phyloP scores from a whole-genome alignment of 2,329 filamentous ascomycete species.

The Colletotrichum acutatum region DNA sequence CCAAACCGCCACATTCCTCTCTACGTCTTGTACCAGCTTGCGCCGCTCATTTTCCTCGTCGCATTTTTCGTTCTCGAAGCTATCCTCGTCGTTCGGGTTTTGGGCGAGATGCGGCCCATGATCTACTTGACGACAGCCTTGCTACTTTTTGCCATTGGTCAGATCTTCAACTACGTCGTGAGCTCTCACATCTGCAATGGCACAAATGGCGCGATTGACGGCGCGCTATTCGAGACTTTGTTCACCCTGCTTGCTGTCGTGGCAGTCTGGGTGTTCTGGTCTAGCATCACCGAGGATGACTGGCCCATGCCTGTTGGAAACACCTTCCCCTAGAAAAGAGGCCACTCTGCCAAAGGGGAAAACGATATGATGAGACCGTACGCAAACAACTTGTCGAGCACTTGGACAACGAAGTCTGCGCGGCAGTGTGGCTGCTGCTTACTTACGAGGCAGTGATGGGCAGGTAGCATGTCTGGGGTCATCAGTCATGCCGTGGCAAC shows the following conservation, averaged over 20 bases:
- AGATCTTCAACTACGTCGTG: slow-evolving; percentile 96
- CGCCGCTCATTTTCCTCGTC: slow-evolving; percentile 89
- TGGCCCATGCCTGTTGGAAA: slow-evolving; percentile 75
- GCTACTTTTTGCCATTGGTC: slow-evolving; percentile 88
- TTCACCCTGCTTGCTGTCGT: slow-evolving; percentile 90
- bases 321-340: slow-evolving; percentile 47
- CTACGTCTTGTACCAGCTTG: slow-evolving; percentile 93
- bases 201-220: slow-evolving; percentile 87
- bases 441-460: not conserved
- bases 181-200: slow-evolving; percentile 91
- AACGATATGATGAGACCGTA: not conserved
- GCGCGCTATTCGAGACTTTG: slow-evolving; percentile 89
- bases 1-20: slow-evolving; percentile 83
- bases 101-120: slow-evolving; percentile 94
- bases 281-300: slow-evolving; percentile 98
- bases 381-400: not conserved
- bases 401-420: not conserved
- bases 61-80: slow-evolving; percentile 87
- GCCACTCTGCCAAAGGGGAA: not conserved
- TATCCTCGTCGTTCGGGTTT: slow-evolving; percentile 83
- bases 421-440: not conserved
- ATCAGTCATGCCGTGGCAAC: not conserved
- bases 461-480: not conserved
- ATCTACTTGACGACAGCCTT: slow-evolving; percentile 81
- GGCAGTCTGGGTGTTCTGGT: slow-evolving; percentile 95